Evolutionary conservation across 495 filamentous ascomycete genomes (phyloP), one percentile per base, ranked within the genome.

Genomic region (Penicillium lagena): DNA sequence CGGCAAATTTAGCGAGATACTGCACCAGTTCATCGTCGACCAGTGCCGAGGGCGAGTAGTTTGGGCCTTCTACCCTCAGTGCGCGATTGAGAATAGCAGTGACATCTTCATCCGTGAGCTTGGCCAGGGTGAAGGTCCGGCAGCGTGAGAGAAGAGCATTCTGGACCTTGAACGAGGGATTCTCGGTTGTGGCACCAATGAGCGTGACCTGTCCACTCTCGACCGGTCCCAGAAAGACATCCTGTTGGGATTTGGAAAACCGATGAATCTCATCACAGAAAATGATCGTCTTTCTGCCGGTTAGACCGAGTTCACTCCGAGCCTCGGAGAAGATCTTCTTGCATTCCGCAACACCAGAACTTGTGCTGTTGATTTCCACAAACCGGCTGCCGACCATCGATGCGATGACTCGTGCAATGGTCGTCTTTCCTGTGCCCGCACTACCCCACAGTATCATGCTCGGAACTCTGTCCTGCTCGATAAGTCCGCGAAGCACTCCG

Each of bases 241-340:
- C 93, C 51, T 98, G 93, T 62, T 98, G 93, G 0, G 82, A 71
- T 60, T 96, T 97, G 39, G 79, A 86, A 70, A 97, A 96, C 5
- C 91, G 79, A 62, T 97, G 91, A 42, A 97, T 95, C 65, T 97
- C 91, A 63, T 97, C 91, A 68, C 91, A 96, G 65, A 97, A 98
- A 49, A 98, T 81, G 51, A 98, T 95, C 5, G 93, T 97, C 65
- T 88, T 90, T 29, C 89, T 74, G 9, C 90, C 90, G 0, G 87
- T 94, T 29, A 98, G 64, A 6, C 72, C 65, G 37, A 94, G 66
- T 62, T 98, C 93, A 56, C 80, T 89, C 50, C 78, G 81, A 4
- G 93, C 89, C 54, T 96, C 90, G 40, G 65, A 64, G 51, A 97
- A 96, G 31, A 96, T 77, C 76, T 94, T 96, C 70, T 96, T 98